A percentile compares a stretch with the other conserved stretches of the same genome.
phyloP scores from a whole-genome alignment of 2,329 filamentous ascomycete species.

The Simplicillium aogashimaense region DNA sequence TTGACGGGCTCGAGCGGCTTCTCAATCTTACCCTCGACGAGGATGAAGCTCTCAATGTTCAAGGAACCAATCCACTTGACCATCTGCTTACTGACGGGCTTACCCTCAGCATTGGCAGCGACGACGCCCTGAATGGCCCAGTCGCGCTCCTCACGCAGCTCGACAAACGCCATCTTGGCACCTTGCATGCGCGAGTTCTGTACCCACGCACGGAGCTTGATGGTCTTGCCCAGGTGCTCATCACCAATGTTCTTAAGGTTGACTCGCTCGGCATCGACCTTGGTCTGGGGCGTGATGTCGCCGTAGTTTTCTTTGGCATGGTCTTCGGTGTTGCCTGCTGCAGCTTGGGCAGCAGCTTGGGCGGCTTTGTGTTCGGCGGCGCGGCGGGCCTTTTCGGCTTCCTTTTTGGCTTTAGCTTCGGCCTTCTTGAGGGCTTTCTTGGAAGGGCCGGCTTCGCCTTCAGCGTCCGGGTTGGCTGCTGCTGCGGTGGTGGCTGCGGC shows the following conservation, averaged over 20 bases:
- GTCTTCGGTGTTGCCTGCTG: conserved; percentile 57
- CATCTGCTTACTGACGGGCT: conserved; percentile 70
- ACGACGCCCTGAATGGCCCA: conserved; percentile 79
- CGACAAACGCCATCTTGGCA: conserved; percentile 85
- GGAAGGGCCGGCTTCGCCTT: conserved; percentile 33
- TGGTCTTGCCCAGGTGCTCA: conserved; percentile 55
- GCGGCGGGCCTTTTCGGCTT: conserved; percentile 66
- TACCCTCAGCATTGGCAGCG: conserved; percentile 57
- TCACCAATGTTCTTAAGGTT: conserved; percentile 56
- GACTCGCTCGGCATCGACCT: conserved; percentile 45
- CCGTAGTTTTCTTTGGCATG: conserved; percentile 74
- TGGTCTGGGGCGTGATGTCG: conserved; percentile 48
- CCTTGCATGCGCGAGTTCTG: conserved; percentile 83
- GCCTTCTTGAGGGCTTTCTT: conserved; percentile 83
- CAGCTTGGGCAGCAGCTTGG: conserved; percentile 56
- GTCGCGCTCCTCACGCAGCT: conserved; percentile 65
- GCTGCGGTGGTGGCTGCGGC: conserved; percentile 4
- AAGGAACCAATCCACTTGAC: conserved; percentile 79
- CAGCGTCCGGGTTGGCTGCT: background rate
- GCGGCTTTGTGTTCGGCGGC: conserved; percentile 67
- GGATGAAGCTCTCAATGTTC: conserved; percentile 71
- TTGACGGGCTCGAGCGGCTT: conserved; percentile 81
- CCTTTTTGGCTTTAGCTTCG: conserved; percentile 78
- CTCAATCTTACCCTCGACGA: conserved; percentile 72
- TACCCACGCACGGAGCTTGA: conserved; percentile 71